A percentile compares a stretch with the other conserved stretches of the same genome.
Evolutionary conservation across 306 rosid genomes (phyloP).

Genomic region (Cucurbita pepo): DNA sequence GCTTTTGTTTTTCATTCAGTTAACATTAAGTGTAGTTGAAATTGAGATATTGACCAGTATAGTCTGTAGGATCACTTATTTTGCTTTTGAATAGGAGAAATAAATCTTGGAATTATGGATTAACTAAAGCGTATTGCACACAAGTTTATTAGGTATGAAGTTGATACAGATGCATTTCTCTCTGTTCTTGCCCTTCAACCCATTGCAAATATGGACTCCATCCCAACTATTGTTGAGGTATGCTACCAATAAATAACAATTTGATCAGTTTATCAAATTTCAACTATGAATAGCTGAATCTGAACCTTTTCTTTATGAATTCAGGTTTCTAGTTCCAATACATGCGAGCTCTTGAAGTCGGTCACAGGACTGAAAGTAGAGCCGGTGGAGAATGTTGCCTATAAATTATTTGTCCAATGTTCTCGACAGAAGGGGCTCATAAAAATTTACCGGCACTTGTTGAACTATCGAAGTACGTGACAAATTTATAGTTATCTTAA

Average conservation of each 20-base stretch:
- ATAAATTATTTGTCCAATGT: constrained; percentile 93
- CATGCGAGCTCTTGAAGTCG: constrained; percentile 77
- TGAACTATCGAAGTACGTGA: constrained; percentile 65
- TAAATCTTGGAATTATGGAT: not conserved
- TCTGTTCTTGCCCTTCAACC: constrained; percentile 93
- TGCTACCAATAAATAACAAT: constrained; percentile 12
- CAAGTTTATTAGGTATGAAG: constrained; percentile 57
- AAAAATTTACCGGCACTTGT: constrained; percentile 93
- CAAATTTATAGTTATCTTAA: not conserved
- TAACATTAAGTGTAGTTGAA: not conserved
- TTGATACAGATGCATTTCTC: constrained; percentile 97
- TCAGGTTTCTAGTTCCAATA: constrained; percentile 84
- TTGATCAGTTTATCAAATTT: not conserved
- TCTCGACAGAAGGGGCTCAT: constrained; percentile 95
- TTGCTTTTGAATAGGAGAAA: not conserved
- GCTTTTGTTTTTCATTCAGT: not conserved
- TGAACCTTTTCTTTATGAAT: constrained; percentile 16
- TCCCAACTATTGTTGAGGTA: constrained; percentile 92
- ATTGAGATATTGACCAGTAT: not conserved
- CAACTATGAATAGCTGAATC: not conserved
- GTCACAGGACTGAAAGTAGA: constrained; percentile 71
- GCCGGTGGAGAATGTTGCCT: constrained; percentile 87
- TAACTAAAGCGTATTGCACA: not conserved
- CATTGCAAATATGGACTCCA: constrained; percentile 61
- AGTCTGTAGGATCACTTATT: not conserved